Evolutionary conservation across 1,284 basidiomycete species (phyloP).

Genomic region (Calocybe gambosa): DNA sequence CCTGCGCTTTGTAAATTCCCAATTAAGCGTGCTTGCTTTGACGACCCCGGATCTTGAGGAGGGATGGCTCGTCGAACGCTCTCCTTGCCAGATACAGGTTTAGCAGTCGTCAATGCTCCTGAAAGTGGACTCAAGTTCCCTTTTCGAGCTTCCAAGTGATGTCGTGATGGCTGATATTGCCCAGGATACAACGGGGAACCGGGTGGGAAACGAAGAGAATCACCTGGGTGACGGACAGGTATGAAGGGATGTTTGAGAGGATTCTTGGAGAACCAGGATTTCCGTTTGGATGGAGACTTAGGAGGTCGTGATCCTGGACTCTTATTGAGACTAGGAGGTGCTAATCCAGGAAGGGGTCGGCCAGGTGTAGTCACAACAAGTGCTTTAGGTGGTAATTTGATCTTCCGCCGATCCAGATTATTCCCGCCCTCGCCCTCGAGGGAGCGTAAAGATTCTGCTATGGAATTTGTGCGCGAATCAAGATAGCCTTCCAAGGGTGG

Average conservation of each 20-base stretch:
- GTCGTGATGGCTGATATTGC: slow-evolving; percentile 18
- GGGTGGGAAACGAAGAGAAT: slow-evolving; percentile 19
- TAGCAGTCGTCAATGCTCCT: slow-evolving; percentile 12
- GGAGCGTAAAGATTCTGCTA: slow-evolving; percentile 9
- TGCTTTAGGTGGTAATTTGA: slow-evolving; percentile 25
- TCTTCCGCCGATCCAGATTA: slow-evolving; percentile 16
- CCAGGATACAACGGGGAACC: slow-evolving; percentile 14
- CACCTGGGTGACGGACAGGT: slow-evolving; percentile 19
- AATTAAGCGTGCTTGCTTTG: slow-evolving; percentile 16
- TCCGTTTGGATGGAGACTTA: slow-evolving; percentile 25
- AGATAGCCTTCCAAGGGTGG: slow-evolving; percentile 13
- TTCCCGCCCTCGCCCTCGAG: slow-evolving; percentile 3
- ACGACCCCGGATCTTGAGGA: slow-evolving; percentile 10
- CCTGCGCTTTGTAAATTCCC: slow-evolving; percentile 15
- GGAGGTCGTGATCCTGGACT: slow-evolving; percentile 18
- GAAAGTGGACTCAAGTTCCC: slow-evolving; percentile 14
- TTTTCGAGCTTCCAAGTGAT: slow-evolving; percentile 18
- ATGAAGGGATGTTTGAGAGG: slow-evolving; percentile 30
- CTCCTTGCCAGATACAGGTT: slow-evolving; percentile 5
- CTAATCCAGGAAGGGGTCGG: slow-evolving; percentile 21
- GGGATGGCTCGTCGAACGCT: slow-evolving; percentile 5
- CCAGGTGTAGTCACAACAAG: slow-evolving; percentile 24
- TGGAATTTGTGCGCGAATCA: slow-evolving; percentile 12
- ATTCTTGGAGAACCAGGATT: slow-evolving; percentile 24
- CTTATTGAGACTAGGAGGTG: slow-evolving; percentile 13